phyloP scores from a whole-genome alignment of 495 filamentous ascomycete species.

The Aspergillus ellipticus region DNA sequence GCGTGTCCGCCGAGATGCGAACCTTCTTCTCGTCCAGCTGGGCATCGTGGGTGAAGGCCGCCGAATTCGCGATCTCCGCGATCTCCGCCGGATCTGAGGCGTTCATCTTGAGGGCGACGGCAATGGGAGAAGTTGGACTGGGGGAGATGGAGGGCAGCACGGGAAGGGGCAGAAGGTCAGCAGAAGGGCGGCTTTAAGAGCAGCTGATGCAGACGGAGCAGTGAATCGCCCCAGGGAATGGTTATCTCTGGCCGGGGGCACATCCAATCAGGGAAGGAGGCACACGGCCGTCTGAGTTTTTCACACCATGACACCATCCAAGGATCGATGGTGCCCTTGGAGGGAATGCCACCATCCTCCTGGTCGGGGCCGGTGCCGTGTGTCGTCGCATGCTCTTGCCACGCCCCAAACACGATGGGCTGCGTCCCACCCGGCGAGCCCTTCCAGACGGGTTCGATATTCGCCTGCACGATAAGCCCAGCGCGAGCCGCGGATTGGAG shows the following conservation, averaged over 20 bases:
- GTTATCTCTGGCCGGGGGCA: not conserved
- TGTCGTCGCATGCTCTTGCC: not conserved
- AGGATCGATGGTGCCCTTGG: too few species aligned
- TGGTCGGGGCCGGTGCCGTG: too few species aligned
- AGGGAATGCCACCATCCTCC: too few species aligned
- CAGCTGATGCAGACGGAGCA: not conserved
- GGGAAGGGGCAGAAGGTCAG: not conserved
- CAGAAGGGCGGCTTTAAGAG: slow-evolving; percentile 12
- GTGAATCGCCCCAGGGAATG: not conserved
- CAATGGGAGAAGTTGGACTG: not conserved
- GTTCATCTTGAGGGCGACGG: slow-evolving; percentile 24
- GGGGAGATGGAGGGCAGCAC: not conserved
- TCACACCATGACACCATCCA: too few species aligned
- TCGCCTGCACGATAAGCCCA: not conserved
- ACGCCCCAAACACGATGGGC: not conserved
- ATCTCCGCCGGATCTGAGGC: slow-evolving; percentile 28
- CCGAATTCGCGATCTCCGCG: slow-evolving; percentile 27
- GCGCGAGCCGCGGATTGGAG: not conserved
- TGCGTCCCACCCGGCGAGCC: not conserved
- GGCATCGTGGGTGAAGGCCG: slow-evolving; percentile 19
- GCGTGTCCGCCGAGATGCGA: slow-evolving; percentile 1
- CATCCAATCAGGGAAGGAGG: not conserved
- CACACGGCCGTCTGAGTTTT: not conserved
- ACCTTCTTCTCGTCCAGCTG: slow-evolving; percentile 13
- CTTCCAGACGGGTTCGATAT: not conserved